Evolutionary conservation across 129 eudicot species (phyloP).

Genomic region (Mikania micrantha): DNA sequence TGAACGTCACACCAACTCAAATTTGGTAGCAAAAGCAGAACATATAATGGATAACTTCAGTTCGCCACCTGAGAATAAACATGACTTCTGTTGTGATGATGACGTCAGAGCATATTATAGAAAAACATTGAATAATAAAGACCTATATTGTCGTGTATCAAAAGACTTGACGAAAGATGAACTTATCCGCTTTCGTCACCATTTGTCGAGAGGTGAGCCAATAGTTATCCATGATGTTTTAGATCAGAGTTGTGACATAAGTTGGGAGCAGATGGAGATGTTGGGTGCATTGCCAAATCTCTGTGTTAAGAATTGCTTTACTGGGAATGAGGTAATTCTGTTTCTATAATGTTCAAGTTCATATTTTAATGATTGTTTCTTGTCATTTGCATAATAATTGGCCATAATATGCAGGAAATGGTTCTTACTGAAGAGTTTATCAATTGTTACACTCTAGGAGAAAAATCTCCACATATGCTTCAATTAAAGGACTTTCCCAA

Average conservation of each 20-base stretch:
- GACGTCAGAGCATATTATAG: background rate
- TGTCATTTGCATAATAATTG: too few relatives aligned
- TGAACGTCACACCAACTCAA: too few relatives aligned
- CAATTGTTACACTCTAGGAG: conserved; percentile 55
- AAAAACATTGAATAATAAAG: background rate
- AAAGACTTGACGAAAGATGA: background rate
- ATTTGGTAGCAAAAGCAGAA: background rate
- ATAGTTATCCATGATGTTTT: background rate
- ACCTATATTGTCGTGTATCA: background rate
- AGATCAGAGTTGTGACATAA: background rate
- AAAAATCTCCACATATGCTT: conserved; percentile 78
- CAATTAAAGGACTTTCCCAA: conserved; percentile 84
- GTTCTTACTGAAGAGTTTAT: conserved; percentile 44
- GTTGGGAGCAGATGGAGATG: conserved; percentile 7
- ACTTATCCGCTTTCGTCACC: background rate
- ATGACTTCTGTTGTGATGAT: background rate
- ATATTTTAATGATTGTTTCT: background rate
- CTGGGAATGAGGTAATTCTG: conserved; percentile 50
- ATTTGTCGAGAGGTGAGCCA: background rate
- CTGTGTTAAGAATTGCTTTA: conserved; percentile 51
- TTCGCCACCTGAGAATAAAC: background rate
- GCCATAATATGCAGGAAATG: too few relatives aligned
- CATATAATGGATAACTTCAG: background rate
- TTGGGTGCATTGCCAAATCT: conserved; percentile 25
- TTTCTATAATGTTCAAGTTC: background rate